These are phyloP conservation scores for Detonula confervacea DNA, from an alignment of 352 stramenopile genomes.

Conservation along the genomic window DNA sequence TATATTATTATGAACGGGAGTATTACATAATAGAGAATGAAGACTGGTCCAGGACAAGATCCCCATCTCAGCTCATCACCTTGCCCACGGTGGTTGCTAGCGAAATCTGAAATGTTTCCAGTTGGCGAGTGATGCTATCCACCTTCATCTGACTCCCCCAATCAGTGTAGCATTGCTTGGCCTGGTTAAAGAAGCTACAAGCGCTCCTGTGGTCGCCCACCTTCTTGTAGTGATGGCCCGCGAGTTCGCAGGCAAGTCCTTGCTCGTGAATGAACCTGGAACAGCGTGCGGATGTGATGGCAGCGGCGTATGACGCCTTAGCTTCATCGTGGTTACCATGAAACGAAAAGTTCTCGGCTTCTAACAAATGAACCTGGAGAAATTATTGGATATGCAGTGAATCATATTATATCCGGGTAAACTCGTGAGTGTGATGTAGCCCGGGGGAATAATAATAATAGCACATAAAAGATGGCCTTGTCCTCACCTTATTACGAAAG, in stretches of 20 bases:
- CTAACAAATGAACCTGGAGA: conserved; percentile 13
- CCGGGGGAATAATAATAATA: not conserved
- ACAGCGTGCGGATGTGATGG: conserved; percentile 26
- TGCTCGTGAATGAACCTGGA: conserved; percentile 59
- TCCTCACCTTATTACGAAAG: conserved; percentile 34
- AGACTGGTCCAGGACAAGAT: too few species aligned
- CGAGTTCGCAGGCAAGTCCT: conserved; percentile 52
- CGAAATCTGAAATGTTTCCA: not conserved
- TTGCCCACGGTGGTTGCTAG: not conserved
- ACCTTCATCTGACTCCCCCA: conserved; percentile 47
- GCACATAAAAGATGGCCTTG: not conserved
- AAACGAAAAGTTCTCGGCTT: conserved; percentile 39
- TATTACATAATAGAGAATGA: too few species aligned
- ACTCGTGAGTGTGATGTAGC: too few species aligned
- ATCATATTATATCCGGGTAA: too few species aligned
- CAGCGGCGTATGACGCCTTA: conserved; percentile 28
- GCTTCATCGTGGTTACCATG: conserved; percentile 28
- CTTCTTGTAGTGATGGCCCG: conserved; percentile 38
- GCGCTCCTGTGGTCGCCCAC: conserved; percentile 23
- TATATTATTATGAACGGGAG: too few species aligned
- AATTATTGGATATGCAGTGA: not conserved
- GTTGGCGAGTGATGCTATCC: conserved; percentile 4
- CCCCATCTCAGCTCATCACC: not conserved
- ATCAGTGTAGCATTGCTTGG: conserved; percentile 38
- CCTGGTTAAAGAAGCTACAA: conserved; percentile 21